Conservation (phyloP, 305 asterid genomes). For the Solanum hybrid region DNA sequence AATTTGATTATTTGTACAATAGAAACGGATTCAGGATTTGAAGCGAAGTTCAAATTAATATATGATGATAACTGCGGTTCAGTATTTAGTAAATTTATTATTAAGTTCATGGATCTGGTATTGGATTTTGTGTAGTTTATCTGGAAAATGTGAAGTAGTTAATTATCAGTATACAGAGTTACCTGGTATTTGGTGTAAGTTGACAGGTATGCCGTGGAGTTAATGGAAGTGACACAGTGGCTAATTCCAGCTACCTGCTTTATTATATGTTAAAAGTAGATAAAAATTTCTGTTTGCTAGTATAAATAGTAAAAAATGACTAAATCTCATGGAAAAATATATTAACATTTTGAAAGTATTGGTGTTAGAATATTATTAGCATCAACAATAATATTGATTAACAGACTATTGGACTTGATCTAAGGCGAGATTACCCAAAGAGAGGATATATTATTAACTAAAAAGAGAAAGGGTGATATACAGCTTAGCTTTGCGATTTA, state of each 20-base stretch:
- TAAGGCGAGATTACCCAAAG: no score
- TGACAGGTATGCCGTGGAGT: no score
- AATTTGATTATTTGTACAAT: neutral
- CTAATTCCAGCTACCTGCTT: neutral
- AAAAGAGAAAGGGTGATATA: neutral
- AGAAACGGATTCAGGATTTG: neutral
- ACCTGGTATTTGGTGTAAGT: no score
- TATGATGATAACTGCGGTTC: neutral
- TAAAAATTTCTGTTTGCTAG: neutral
- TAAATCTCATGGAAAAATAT: no score
- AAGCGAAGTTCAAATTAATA: no score
- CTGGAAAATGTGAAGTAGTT: neutral
- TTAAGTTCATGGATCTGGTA: neutral
- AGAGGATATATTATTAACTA: neutral
- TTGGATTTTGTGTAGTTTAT: neutral
- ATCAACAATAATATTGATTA: no score
- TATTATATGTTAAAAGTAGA: neutral
- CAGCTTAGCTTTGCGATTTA: no score
- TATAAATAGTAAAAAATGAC: no score
- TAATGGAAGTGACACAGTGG: no score
- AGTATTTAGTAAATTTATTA: neutral
- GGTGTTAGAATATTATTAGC: no score
- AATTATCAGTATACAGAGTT: neutral
- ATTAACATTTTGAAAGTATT: no score
- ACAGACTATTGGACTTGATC: no score